Evolutionary conservation across 495 filamentous ascomycete species (phyloP).

Genomic region (Parathielavia hyrcaniae): DNA sequence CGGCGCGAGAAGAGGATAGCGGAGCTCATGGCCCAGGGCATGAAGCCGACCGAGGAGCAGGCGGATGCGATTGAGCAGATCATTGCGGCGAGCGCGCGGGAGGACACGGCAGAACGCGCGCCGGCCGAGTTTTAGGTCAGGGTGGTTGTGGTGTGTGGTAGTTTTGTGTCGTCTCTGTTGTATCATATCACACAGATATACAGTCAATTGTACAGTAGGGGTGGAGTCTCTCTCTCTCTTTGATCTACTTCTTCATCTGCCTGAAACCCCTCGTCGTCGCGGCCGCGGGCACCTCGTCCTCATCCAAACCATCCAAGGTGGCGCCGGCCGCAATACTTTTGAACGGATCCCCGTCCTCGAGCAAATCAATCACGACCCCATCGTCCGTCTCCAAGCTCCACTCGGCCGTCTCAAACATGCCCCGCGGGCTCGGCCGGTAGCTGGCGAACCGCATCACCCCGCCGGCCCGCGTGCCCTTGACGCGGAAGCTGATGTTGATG

Average conservation of each 20-base stretch:
- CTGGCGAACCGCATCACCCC: conserved; percentile 80
- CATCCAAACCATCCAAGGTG: conserved; percentile 36
- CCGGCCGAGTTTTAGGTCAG: neutral
- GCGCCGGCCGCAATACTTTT: conserved; percentile 33
- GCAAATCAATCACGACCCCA: conserved; percentile 57
- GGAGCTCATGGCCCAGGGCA: conserved; percentile 17
- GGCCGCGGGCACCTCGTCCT: conserved; percentile 26
- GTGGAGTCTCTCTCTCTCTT: conserved; percentile 8
- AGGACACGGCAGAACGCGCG: neutral
- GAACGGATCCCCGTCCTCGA: conserved; percentile 62
- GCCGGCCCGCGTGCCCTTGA: conserved; percentile 68
- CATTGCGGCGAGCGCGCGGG: conserved; percentile 4
- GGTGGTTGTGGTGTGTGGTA: neutral
- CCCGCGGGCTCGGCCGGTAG: conserved; percentile 63
- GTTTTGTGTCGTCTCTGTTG: conserved; percentile 8
- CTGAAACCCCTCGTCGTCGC: conserved; percentile 39
- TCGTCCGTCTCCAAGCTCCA: conserved; percentile 69
- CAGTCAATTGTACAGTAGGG: conserved; percentile 20
- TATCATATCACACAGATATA: conserved; percentile 16
- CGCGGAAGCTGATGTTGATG: conserved; percentile 81
- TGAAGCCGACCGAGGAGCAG: conserved; percentile 12
- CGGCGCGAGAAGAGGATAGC: conserved; percentile 35
- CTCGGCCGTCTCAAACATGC: conserved; percentile 66
- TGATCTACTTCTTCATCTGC: conserved; percentile 38
- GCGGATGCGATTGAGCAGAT: conserved; percentile 15